A percentile compares a stretch with the other conserved stretches of the same genome.
Evolutionary conservation across 306 rosid genomes (phyloP).

Genomic region (Castanea mollissima): DNA sequence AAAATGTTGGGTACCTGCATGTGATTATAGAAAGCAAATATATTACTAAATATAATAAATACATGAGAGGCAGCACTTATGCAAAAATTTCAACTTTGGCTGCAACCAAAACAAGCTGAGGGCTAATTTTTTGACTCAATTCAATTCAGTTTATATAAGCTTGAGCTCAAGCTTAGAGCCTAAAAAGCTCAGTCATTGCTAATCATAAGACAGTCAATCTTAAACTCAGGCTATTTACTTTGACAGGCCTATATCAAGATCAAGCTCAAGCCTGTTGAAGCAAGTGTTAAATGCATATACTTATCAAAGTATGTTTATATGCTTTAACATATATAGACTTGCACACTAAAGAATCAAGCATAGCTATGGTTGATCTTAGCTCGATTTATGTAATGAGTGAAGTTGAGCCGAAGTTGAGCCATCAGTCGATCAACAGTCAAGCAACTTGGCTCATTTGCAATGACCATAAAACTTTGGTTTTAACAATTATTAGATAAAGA

Average conservation of each 20-base stretch:
- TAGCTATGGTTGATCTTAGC: not conserved
- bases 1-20: conserved; percentile 87
- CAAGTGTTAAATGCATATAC: not conserved
- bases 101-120: not conserved
- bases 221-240: not conserved
- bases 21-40: conserved; percentile 3
- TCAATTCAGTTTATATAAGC: not conserved
- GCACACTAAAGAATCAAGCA: not conserved
- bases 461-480: not conserved
- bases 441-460: not conserved
- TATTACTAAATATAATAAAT: conserved; percentile 19
- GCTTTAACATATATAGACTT: not conserved
- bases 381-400: not conserved
- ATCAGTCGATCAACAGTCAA: not conserved
- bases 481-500: not conserved
- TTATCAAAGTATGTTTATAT: not conserved
- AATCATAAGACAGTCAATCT: not conserved
- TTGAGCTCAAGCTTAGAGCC: not conserved
- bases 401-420: not conserved
- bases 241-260: not conserved
- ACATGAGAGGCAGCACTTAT: not conserved
- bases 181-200: not conserved
- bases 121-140: not conserved
- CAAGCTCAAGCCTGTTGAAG: not conserved
- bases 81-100: conserved; percentile 13